A percentile compares a stretch with the other conserved stretches of the same genome.
phyloP scores from a whole-genome alignment of 2,329 filamentous ascomycete genomes.

The Fusarium coicis region DNA sequence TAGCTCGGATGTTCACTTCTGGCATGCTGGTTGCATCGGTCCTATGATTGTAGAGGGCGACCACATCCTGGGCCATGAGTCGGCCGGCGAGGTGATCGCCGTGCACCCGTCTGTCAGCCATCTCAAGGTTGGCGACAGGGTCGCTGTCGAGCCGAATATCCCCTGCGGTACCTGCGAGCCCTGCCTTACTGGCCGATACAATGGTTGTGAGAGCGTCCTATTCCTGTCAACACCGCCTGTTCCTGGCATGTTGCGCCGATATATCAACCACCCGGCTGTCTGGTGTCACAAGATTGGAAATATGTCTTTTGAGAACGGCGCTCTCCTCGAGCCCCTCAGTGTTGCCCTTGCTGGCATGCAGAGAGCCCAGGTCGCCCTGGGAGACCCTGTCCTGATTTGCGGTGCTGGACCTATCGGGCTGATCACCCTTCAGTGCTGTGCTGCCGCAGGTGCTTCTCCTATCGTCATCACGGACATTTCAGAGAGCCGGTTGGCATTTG shows the following conservation, averaged over 20 bases:
- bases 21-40: slow-evolving; percentile 94
- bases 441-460: slow-evolving; percentile 88
- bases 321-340: slow-evolving; percentile 88
- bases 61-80: slow-evolving; percentile 95
- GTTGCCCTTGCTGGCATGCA: slow-evolving; percentile 91
- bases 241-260: slow-evolving; percentile 85
- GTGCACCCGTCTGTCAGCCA: slow-evolving; percentile 81
- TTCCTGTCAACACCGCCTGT: slow-evolving; percentile 95
- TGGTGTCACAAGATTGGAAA: slow-evolving; percentile 97
- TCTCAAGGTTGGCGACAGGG: slow-evolving; percentile 86
- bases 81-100: slow-evolving; percentile 84
- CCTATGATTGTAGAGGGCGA: slow-evolving; percentile 92
- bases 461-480: slow-evolving; percentile 96
- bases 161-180: slow-evolving; percentile 92
- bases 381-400: slow-evolving; percentile 88
- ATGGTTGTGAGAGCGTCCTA: slow-evolving; percentile 86
- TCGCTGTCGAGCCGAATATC: slow-evolving; percentile 93
- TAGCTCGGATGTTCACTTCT: slow-evolving; percentile 96
- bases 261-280: slow-evolving; percentile 91
- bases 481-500: slow-evolving; percentile 84
- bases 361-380: slow-evolving; percentile 80
- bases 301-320: slow-evolving; percentile 92
- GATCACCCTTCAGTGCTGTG: slow-evolving; percentile 84
- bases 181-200: slow-evolving; percentile 92
- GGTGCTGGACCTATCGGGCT: slow-evolving; percentile 95